A percentile compares a stretch with the other conserved stretches of the same genome.
Evolutionary conservation across 2,329 filamentous ascomycete genomes (phyloP).

Genomic region (Passalora sequoiae): DNA sequence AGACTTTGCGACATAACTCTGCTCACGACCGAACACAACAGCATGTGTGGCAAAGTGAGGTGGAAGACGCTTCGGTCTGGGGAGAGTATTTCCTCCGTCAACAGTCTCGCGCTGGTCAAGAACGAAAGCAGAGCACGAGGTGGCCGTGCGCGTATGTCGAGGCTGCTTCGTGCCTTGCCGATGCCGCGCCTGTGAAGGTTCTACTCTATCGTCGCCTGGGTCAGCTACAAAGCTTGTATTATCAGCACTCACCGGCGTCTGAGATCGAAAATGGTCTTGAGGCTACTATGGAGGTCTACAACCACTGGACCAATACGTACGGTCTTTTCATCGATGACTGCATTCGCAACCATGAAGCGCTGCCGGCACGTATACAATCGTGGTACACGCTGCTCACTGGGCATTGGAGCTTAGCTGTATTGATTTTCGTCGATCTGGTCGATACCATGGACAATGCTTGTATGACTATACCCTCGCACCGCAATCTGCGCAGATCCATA

Average conservation of each 20-base stretch:
- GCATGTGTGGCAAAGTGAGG: background rate
- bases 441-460: conserved; percentile 12
- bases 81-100: conserved; percentile 16
- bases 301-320: conserved; percentile 18
- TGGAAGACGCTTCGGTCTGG: conserved; percentile 13
- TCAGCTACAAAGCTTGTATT: conserved; percentile 16
- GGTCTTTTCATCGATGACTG: conserved; percentile 20
- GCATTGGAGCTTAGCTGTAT: conserved; percentile 19
- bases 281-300: conserved; percentile 17
- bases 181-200: conserved; percentile 21
- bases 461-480: conserved; percentile 12
- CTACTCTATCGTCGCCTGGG: conserved; percentile 18
- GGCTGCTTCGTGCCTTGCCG: conserved; percentile 18
- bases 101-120: conserved; percentile 14
- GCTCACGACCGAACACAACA: background rate
- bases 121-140: conserved; percentile 11
- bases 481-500: conserved; percentile 6
- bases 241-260: conserved; percentile 8
- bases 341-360: conserved; percentile 15
- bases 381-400: conserved; percentile 21
- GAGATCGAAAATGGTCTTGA: conserved; percentile 14
- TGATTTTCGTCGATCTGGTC: conserved; percentile 18
- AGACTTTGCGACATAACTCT: background rate
- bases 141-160: conserved; percentile 20
- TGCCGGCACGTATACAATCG: conserved; percentile 19